These are phyloP conservation scores for Aureobasidium sp. DNA, from an alignment of 2,329 filamentous ascomycete species.

Conservation along the genomic window DNA sequence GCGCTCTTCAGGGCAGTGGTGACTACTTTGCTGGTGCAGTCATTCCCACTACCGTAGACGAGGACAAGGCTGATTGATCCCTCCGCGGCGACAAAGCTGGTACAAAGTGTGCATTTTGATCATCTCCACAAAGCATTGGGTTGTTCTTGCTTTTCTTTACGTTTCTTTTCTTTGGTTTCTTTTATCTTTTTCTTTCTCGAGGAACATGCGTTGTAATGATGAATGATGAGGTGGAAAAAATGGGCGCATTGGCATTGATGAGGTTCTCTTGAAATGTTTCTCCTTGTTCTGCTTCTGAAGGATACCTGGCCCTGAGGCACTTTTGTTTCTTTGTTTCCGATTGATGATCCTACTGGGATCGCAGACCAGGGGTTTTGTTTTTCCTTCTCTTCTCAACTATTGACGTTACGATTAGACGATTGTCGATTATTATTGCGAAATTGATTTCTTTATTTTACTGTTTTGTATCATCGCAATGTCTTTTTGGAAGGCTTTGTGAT, in stretches of 20 bases:
- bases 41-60: background rate
- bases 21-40: conserved; percentile 8
- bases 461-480: background rate
- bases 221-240: conserved; percentile 2
- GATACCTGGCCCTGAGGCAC: background rate
- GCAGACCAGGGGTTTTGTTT: background rate
- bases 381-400: background rate
- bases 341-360: background rate
- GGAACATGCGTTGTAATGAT: background rate
- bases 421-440: background rate
- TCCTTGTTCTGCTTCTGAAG: background rate
- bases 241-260: background rate
- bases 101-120: background rate
- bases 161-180: background rate
- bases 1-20: conserved; percentile 15
- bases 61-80: background rate
- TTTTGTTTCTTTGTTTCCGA: background rate
- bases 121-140: background rate
- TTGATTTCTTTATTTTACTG: background rate
- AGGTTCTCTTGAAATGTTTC: background rate
- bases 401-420: conserved; percentile 7
- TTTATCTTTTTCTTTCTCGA: background rate
- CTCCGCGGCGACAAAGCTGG: background rate
- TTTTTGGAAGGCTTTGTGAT: background rate
- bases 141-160: background rate